These are phyloP conservation scores for Passiflora organensis DNA, from an alignment of 345 rosid species.

Conservation along the genomic window DNA sequence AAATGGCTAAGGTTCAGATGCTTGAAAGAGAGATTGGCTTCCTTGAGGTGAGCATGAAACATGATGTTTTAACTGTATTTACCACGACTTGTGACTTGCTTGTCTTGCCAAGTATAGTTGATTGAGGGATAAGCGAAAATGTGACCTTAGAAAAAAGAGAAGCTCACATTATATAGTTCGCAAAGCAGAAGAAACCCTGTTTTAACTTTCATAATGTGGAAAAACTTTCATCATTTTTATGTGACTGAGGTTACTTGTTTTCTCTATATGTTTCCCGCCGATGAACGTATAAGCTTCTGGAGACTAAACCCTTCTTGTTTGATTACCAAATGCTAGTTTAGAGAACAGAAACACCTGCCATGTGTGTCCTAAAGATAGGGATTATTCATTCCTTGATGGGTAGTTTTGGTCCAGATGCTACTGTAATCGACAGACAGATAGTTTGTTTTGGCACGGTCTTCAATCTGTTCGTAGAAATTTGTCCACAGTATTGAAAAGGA, in stretches of 20 bases:
- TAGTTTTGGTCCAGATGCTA: background rate
- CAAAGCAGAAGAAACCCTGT: no score
- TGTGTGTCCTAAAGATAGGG: background rate
- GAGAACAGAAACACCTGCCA: background rate
- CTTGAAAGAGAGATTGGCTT: conserved; percentile 86
- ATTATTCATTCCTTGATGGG: background rate
- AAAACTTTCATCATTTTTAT: no score
- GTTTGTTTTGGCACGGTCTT: background rate
- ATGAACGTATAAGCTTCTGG: background rate
- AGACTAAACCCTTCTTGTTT: background rate
- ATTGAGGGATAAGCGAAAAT: no score
- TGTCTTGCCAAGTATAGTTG: no score
- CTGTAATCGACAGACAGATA: background rate
- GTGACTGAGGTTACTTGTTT: no score
- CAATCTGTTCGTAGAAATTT: background rate
- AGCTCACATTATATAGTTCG: no score
- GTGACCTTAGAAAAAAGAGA: no score
- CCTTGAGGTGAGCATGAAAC: conserved; percentile 83
- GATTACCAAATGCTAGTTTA: background rate
- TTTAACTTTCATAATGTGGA: no score
- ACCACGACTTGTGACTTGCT: no score
- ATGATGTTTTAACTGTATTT: no score
- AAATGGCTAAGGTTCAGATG: conserved; percentile 76
- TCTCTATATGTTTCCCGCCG: background rate
- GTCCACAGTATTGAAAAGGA: background rate